phyloP scores from a whole-genome alignment of 2,329 filamentous ascomycete genomes.

The Monosporascus ibericus region DNA sequence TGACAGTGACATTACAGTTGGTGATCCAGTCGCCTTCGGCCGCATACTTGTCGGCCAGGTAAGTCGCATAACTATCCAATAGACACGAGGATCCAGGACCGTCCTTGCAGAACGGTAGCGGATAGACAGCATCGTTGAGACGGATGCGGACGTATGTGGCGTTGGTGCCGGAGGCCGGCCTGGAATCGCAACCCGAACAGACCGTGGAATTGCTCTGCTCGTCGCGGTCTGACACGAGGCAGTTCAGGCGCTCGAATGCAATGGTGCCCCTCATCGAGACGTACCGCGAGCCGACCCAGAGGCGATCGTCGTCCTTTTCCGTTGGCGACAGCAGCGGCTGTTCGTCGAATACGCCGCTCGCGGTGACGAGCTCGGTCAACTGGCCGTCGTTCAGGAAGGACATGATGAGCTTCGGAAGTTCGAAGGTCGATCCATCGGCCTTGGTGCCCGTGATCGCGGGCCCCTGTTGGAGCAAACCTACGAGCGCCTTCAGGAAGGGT shows the following conservation, averaged over 20 bases:
- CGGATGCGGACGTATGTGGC: conserved; percentile 48
- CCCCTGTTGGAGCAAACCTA: conserved; percentile 46
- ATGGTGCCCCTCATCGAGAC: conserved; percentile 61
- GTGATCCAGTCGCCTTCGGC: conserved; percentile 43
- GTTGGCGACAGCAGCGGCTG: conserved; percentile 43
- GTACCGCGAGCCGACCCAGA: conserved; percentile 50
- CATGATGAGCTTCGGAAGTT: conserved; percentile 51
- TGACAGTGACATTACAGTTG: conserved; percentile 40
- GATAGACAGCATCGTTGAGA: conserved; percentile 59
- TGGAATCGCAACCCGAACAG: neutral
- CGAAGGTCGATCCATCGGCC: conserved; percentile 39
- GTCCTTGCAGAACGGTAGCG: conserved; percentile 45
- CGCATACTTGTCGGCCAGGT: conserved; percentile 39
- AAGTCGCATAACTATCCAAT: conserved; percentile 37
- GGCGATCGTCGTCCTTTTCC: conserved; percentile 38
- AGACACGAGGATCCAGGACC: conserved; percentile 51
- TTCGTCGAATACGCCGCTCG: conserved; percentile 55
- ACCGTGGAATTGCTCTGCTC: conserved; percentile 1
- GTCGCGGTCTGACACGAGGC: conserved; percentile 21
- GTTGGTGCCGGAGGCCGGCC: conserved; percentile 13
- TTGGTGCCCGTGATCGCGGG: conserved; percentile 42
- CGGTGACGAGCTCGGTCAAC: conserved; percentile 53
- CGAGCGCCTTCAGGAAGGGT: conserved; percentile 49
- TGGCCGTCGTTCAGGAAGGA: conserved; percentile 63
- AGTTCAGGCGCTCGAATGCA: conserved; percentile 57